Conservation (phyloP, 179 eudicot genomes). For the Heliamphora pulchella region DNA sequence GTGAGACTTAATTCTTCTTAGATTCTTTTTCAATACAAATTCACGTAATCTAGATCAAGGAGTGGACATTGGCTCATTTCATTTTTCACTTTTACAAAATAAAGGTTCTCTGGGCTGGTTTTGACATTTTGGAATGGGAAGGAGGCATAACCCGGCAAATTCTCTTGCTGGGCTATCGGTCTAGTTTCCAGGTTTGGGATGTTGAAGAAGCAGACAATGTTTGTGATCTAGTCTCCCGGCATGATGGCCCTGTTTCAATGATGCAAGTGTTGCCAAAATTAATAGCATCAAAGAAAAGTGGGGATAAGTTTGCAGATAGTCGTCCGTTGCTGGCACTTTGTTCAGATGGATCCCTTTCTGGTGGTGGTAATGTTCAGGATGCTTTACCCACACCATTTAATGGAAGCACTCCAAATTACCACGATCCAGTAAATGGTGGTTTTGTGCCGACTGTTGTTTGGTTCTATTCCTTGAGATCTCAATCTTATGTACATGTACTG, state of each 20-base stretch:
- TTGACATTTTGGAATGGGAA: conserved; percentile 65
- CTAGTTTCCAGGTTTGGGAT: conserved; percentile 93
- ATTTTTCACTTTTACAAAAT: conserved; percentile 12
- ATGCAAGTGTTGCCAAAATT: conserved; percentile 72
- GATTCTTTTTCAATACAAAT: conserved; percentile 2
- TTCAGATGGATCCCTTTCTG: conserved; percentile 56
- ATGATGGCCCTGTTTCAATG: conserved; percentile 74
- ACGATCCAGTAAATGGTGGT: conserved; percentile 33
- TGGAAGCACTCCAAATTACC: conserved; percentile 35
- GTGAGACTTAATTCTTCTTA: not conserved
- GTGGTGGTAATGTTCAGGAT: conserved; percentile 34
- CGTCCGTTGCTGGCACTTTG: conserved; percentile 68
- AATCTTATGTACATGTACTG: conserved; percentile 50
- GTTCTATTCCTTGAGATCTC: conserved; percentile 68
- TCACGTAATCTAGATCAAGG: conserved; percentile 8
- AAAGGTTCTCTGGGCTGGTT: conserved; percentile 90
- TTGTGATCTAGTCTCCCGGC: conserved; percentile 50
- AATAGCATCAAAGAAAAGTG: conserved; percentile 29
- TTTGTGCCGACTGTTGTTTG: conserved; percentile 48
- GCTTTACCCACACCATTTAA: conserved; percentile 26
- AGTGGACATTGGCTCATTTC: conserved; percentile 6
- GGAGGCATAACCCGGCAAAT: conserved; percentile 41
- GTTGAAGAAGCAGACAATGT: conserved; percentile 78
- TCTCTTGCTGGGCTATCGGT: conserved; percentile 64
- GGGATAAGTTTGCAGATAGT: conserved; percentile 50